Evolutionary conservation across 2,329 filamentous ascomycete species (phyloP), one percentile per base, ranked within the genome.

Genomic region (Nemania sp.): DNA sequence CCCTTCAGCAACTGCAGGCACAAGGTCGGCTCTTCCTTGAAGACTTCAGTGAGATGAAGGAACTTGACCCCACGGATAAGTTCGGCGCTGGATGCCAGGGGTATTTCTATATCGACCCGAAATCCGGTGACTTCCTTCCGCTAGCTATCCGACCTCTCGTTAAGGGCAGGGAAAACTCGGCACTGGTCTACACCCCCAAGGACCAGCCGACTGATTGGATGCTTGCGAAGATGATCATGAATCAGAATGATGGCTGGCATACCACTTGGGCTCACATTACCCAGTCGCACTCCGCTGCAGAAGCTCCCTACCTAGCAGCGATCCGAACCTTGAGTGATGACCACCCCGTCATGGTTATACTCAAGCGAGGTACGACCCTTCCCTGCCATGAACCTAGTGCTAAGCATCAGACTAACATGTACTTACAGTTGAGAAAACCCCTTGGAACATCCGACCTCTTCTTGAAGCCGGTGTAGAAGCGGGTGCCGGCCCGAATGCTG

Each of bases 171-270:
- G 66, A 68, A 12, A 72, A 71, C 14, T 64, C 61, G 1, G 67
- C 73, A 53, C 61, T 78, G 30, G 67, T 73, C 5, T 80, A 80
- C 63, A 80, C 77, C 2, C 77, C 77, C 2, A 60, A 69, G 1
- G 77, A 80, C 52, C 46, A 57, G 0, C 20, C 62, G 3, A 70
- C 72, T n/a, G 77, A 81, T 63, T 80, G 77, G 78, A 62, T 78
- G 5, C 63, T 80, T 4, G 78, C 77, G 5, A 80, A 80, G 66
- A 74, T 79, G 37, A 70, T 77, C 60, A 77, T 77, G 61, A 78
- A 78, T 44, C 64, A 68, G 22, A 78, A 80, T 45, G 75, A 80
- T 57, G 68, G 79, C 30, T 79, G 74, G 64, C 70, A 75, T 52
- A 66, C 68, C 0, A 73, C 77, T 47, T 73, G 71, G 64, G 69